Evolutionary conservation across 2,329 filamentous ascomycete genomes (phyloP).

Genomic region (Neophaeococcomyces mojaviensis): DNA sequence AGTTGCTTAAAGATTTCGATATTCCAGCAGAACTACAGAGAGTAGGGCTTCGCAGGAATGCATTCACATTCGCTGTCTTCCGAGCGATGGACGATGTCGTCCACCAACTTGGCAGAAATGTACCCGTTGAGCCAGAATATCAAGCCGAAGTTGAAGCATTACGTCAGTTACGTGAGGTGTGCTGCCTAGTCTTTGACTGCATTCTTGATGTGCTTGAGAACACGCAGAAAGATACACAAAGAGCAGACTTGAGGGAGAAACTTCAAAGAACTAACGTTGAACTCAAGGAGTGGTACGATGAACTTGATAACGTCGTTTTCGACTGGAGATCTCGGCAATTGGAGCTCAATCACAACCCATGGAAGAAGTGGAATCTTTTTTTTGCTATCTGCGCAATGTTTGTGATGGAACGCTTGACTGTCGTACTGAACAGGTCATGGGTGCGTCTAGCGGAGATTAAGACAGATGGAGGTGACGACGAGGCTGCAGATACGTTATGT

Average conservation of each 20-base stretch:
- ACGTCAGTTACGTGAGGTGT: conserved; percentile 4
- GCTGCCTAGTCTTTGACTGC: conserved; percentile 6
- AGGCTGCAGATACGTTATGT: conserved; percentile 9
- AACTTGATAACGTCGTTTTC: conserved; percentile 8
- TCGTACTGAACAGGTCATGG: conserved; percentile 6
- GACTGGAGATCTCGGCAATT: conserved; percentile 8
- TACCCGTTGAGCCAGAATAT: conserved; percentile 1
- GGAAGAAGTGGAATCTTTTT: conserved; percentile 9
- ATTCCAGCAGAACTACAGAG: conserved; percentile 1
- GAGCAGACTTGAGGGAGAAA: conserved; percentile 7
- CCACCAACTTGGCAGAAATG: neutral
- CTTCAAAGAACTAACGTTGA: conserved; percentile 9
- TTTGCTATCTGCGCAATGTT: conserved; percentile 8
- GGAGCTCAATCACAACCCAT: conserved; percentile 8
- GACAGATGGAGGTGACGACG: neutral
- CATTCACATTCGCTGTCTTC: conserved; percentile 2
- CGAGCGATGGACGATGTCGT: conserved; percentile 6
- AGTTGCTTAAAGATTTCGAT: neutral
- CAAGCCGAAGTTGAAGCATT: conserved; percentile 2
- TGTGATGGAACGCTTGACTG: conserved; percentile 6
- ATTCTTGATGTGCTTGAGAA: conserved; percentile 1
- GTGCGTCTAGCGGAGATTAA: conserved; percentile 2
- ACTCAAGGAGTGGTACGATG: conserved; percentile 8
- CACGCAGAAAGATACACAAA: neutral
- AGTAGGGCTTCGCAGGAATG: conserved; percentile 3